Percentiles rank a stretch among this genome's conserved stretches.
Conservation (phyloP, 108 stramenopile genomes). For the Cyclotella atomus region DNA sequence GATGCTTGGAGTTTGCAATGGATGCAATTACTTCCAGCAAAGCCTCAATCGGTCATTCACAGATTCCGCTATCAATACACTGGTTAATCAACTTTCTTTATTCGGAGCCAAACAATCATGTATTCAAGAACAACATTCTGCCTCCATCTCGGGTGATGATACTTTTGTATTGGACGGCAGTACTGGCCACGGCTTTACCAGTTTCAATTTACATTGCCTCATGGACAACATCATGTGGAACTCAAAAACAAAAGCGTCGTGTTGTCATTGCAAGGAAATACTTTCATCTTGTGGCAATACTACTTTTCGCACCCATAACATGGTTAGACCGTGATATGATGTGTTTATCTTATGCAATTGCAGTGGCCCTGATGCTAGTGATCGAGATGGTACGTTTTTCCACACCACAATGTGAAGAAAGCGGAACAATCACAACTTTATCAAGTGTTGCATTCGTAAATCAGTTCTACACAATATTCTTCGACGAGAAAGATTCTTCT, state of each 20-base stretch:
- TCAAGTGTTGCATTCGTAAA: constrained; percentile 31
- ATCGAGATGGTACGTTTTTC: constrained; percentile 64
- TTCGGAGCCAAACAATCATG: background rate
- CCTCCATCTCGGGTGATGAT: constrained; percentile 3
- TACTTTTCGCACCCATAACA: constrained; percentile 73
- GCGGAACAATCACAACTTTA: background rate
- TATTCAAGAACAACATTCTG: background rate
- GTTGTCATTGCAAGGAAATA: constrained; percentile 76
- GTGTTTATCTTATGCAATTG: constrained; percentile 78
- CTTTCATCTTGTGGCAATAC: constrained; percentile 79
- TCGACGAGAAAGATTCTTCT: constrained; percentile 55
- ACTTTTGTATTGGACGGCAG: constrained; percentile 19
- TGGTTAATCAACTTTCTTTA: constrained; percentile 33
- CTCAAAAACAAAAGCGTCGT: constrained; percentile 10
- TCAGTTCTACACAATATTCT: constrained; percentile 44
- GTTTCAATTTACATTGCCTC: constrained; percentile 12
- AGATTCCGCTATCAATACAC: constrained; percentile 19
- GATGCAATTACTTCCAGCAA: background rate
- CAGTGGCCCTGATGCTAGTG: constrained; percentile 60
- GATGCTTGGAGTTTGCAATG: constrained; percentile 35
- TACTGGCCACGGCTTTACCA: constrained; percentile 22
- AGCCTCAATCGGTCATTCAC: no score
- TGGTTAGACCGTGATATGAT: constrained; percentile 65
- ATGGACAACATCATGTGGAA: constrained; percentile 14
- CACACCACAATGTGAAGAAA: background rate